Conservation (phyloP, 345 rosid genomes). For the Aquilaria malaccensis region DNA sequence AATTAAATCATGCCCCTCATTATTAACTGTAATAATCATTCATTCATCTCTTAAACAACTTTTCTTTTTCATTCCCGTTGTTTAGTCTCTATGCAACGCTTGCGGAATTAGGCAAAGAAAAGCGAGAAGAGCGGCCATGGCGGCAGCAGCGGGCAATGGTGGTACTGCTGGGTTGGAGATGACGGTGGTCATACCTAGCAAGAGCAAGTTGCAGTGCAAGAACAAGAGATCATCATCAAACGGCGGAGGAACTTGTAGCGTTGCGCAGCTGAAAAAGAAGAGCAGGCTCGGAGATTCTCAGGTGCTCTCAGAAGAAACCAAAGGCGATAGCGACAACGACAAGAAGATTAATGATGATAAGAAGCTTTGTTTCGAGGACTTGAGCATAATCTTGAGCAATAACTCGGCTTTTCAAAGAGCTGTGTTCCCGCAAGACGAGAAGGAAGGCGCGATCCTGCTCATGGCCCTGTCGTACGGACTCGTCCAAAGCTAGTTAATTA, state of each 20-base stretch:
- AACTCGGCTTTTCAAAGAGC: conserved; percentile 52
- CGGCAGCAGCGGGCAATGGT: conserved; percentile 35
- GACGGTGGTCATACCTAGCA: conserved; percentile 6
- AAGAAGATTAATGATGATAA: conserved; percentile 26
- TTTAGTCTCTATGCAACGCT: conserved; percentile 90
- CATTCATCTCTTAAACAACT: conserved; percentile 1
- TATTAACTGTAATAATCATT: conserved; percentile 1
- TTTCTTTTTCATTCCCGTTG: background rate
- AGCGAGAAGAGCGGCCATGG: conserved; percentile 68
- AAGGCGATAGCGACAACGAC: conserved; percentile 16
- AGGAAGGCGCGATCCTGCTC: conserved; percentile 89
- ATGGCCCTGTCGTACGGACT: conserved; percentile 93
- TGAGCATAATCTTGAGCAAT: conserved; percentile 56
- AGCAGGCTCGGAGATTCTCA: conserved; percentile 20
- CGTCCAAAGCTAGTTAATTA: conserved; percentile 41
- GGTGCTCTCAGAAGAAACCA: conserved; percentile 13
- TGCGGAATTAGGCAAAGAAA: conserved; percentile 93
- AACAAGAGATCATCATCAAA: conserved; percentile 24
- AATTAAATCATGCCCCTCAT: background rate
- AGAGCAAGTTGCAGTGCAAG: conserved; percentile 31
- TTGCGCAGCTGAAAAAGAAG: conserved; percentile 31
- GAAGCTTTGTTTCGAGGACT: conserved; percentile 68
- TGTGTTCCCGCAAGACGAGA: conserved; percentile 92
- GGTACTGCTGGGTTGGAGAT: conserved; percentile 13
- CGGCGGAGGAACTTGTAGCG: conserved; percentile 1